Evolutionary conservation across 306 rosid genomes (phyloP).

Genomic region (Notholithocarpus densiflorus): DNA sequence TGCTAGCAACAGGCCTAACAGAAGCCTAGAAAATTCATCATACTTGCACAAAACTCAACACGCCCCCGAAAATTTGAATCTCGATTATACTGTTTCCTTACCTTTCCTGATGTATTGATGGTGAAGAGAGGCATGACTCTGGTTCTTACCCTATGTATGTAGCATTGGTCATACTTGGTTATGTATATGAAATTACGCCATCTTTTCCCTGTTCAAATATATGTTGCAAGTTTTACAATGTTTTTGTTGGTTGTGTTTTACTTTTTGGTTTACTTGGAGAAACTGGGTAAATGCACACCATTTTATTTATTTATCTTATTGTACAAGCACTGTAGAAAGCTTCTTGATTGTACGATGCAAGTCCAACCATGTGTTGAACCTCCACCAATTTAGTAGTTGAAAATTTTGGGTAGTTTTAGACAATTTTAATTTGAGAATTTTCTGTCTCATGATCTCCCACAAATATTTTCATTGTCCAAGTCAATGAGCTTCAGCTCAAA

Average conservation of each 20-base stretch:
- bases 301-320: background rate
- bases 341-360: background rate
- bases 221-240: background rate
- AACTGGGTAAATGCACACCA: background rate
- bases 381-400: background rate
- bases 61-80: background rate
- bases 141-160: background rate
- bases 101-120: background rate
- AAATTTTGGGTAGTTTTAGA: background rate
- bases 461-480: background rate
- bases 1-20: background rate
- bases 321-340: background rate
- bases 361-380: background rate
- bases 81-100: background rate
- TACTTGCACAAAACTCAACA: background rate
- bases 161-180: background rate
- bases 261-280: background rate
- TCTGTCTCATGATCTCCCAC: background rate
- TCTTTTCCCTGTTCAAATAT: background rate
- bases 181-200: background rate
- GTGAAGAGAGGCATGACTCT: background rate
- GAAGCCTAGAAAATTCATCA: background rate
- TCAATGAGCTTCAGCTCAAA: too few species aligned
- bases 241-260: background rate
- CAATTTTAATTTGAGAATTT: background rate